A percentile compares a stretch with the other conserved stretches of the same genome.
These are phyloP conservation scores for Exobasidium rhododendri DNA, from an alignment of 1,284 basidiomycete genomes.

Conservation along the genomic window DNA sequence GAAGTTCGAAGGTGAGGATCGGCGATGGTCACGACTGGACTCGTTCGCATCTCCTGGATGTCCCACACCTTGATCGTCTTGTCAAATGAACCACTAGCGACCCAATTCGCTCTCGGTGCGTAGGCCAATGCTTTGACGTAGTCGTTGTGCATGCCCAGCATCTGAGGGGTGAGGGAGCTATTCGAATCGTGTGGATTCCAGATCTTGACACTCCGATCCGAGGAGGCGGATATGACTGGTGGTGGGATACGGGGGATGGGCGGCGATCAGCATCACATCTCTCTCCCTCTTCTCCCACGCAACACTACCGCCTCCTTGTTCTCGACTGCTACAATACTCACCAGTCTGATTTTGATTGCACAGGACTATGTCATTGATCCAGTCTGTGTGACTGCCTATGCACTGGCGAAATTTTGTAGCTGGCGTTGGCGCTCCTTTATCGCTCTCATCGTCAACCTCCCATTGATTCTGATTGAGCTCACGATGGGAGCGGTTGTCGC, in stretches of 20 bases:
- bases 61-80: constrained; percentile 85
- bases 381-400: constrained; percentile 65
- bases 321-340: constrained; percentile 40
- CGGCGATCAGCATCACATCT: background rate
- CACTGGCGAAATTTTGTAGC: constrained; percentile 33
- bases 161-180: constrained; percentile 63
- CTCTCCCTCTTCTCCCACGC: background rate
- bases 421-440: constrained; percentile 17
- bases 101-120: constrained; percentile 35
- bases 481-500: background rate
- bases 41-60: constrained; percentile 37
- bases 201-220: constrained; percentile 87
- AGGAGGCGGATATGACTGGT: constrained; percentile 84
- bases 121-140: constrained; percentile 73
- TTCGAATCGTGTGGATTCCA: constrained; percentile 79
- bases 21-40: constrained; percentile 43
- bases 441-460: background rate
- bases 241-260: background rate
- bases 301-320: background rate
- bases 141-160: constrained; percentile 83
- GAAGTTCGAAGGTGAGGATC: constrained; percentile 21
- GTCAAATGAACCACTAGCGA: constrained; percentile 92
- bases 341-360: constrained; percentile 89
- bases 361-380: constrained; percentile 91
- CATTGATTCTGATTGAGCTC: constrained; percentile 1